These are phyloP conservation scores for Solanum boliviense DNA, from an alignment of 257 asterid genomes.

Conservation along the genomic window DNA sequence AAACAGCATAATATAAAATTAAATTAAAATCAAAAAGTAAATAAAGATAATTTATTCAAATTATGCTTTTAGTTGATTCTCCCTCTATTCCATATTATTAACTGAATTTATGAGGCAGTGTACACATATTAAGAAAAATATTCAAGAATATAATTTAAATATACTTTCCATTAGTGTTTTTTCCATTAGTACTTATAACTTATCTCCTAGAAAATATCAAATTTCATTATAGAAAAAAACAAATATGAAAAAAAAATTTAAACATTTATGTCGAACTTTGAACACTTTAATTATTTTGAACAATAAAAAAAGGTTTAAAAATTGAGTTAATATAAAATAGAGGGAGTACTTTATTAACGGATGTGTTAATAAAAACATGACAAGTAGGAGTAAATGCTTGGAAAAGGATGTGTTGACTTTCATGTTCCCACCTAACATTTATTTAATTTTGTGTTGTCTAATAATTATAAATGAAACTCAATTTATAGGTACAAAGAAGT, in stretches of 20 bases:
- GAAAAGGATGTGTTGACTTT: background rate
- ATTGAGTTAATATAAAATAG: too few species aligned
- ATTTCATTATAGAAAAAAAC: too few species aligned
- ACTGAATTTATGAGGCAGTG: too few species aligned
- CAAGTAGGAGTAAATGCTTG: background rate
- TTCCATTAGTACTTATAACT: too few species aligned
- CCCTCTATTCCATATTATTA: background rate
- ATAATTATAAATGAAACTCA: background rate
- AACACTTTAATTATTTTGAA: too few species aligned
- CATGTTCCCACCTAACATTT: background rate
- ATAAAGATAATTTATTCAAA: too few species aligned
- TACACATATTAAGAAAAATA: background rate
- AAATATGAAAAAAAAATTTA: too few species aligned
- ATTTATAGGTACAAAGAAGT: conserved; percentile 65
- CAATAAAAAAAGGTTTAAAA: too few species aligned
- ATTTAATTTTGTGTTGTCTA: background rate
- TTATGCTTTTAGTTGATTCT: too few species aligned
- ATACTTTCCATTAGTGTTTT: background rate
- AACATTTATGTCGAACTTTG: too few species aligned
- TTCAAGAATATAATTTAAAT: too few species aligned
- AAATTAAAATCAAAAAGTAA: too few species aligned
- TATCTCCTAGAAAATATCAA: background rate
- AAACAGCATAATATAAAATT: background rate
- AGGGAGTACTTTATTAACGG: background rate
- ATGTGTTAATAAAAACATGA: background rate